A percentile compares a stretch with the other conserved stretches of the same genome.
Evolutionary conservation across 2,329 filamentous ascomycete species (phyloP).

Genomic region (Fusarium newnesense): DNA sequence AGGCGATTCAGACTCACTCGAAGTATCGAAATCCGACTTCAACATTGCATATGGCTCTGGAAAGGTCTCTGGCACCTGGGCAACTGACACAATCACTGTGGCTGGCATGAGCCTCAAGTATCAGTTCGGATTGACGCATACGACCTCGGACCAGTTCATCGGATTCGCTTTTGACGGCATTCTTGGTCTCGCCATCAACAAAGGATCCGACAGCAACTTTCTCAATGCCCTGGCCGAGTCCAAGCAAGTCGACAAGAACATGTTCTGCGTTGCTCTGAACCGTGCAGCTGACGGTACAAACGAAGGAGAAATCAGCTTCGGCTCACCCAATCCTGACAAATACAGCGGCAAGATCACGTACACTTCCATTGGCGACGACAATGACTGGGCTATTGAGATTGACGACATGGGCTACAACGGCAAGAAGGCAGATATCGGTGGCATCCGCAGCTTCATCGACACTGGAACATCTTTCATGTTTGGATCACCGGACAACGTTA

Average conservation of each 20-base stretch:
- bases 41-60: constrained; percentile 82
- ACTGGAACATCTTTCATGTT: constrained; percentile 86
- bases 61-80: constrained; percentile 73
- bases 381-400: constrained; percentile 79
- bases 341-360: constrained; percentile 77
- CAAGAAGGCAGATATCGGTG: constrained; percentile 65
- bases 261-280: constrained; percentile 78
- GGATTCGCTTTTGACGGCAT: constrained; percentile 90
- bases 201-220: constrained; percentile 71
- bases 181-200: constrained; percentile 76
- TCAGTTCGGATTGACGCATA: constrained; percentile 77
- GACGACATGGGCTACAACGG: constrained; percentile 73
- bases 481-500: constrained; percentile 73
- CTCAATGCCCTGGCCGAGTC: constrained; percentile 69
- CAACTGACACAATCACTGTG: constrained; percentile 73
- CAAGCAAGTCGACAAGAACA: constrained; percentile 68
- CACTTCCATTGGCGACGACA: constrained; percentile 61
- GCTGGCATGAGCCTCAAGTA: constrained; percentile 72
- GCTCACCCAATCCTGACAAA: constrained; percentile 72
- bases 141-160: constrained; percentile 78
- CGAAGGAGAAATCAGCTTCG: constrained; percentile 82
- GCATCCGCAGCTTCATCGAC: constrained; percentile 77
- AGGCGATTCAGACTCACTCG: constrained; percentile 71
- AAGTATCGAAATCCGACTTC: constrained; percentile 65
- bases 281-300: constrained; percentile 72